Base-by-base conservation (phyloP, 805 yeast species). In the Metschnikowia chrysomelidarum region DNA sequence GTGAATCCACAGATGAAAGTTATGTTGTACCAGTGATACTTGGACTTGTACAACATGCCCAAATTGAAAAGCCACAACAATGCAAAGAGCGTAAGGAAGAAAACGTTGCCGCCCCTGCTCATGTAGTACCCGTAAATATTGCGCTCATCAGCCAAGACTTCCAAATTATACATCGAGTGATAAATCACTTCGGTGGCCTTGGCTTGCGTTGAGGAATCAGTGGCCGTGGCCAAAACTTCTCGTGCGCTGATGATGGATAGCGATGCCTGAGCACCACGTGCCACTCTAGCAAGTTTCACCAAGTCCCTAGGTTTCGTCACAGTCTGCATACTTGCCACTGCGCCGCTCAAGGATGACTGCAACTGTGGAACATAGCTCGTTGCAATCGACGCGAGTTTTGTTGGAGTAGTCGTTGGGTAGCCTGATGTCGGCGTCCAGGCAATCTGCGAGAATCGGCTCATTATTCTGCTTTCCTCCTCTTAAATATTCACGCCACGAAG, bases 1-100 rank as follows among this genome's bases (percentile, higher is more conserved):
- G 57, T 60, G 34, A 46, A 60, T 1, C 70, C 70, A 35, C 58
- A 50, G 29, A 60, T 41, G 39, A 64, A 65, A 2, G 67, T 53
- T 26, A 65, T 44, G 44, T 65, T 64, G 45, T 42, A 66, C 71
- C 70, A 66, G 43, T 58, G 60, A 45, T 60, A 64, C 32, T 65
- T 50, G 3, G 69, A 64, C 41, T 45, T 54, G 32, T 32, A 25
- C 7, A 53, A 4, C 70, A 64, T 62, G 5, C 39, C 43, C 1
- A 50, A 23, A n/a, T 44, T 41, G 52, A 47, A 64, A 8, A 47
- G 18, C 39, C 59, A 58, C 17, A 57, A 38, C 19, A 58, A 15
- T 4, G 56, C 36, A 40, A 56, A 66, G 2, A 64, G 30, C 4
- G 50, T 41, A 20, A 60, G 45, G 41, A 54, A 66, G 19, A 64